Evolutionary conservation across 306 rosid species (phyloP), one percentile per base, ranked within the genome.

Genomic region (Sindora glabra): DNA sequence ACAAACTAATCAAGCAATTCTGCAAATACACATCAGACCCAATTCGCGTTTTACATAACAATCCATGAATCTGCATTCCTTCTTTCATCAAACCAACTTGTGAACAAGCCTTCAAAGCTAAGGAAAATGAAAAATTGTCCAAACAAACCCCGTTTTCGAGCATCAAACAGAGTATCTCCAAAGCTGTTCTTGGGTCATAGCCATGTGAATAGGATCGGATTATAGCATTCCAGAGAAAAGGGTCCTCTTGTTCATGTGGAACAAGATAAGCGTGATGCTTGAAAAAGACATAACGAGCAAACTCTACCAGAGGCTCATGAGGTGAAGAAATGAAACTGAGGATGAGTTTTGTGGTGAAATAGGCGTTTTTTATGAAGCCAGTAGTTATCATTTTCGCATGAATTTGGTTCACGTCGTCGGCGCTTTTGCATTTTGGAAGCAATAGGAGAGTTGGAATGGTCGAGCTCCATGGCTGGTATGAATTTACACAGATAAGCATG

Each of bases 161-260:
- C 94, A 88, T 88, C 80, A 77, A 50, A 24, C 75, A 59, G 18
- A 84, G 59, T 47, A 84, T 14, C 22, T 59, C 19, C 47, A 88
- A 41, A 59, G 87, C 87, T 14, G 71, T 65, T 53, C 54, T 59
- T 3, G 94, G 94, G 26, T 84, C 83, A 48, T 34, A n/a, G 46
- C 96, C 92, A 42, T 84, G 89, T 61, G 96, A 88, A 26, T 79
- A 78, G 33, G 89, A 84, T 80, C 86, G 79, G 19, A 82, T 59
- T 10, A 88, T 63, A 45, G 87, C 82, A 59, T 88, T 88, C 96
- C 94, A 88, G 30, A 84, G 85, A 80, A 84, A 88, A 64, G 96
- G 89, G 71, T 84, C 89, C 13, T 36, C 61, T 41, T 49, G 67
- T 2, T 72, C 23, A 10, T 8, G 46, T 15, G 65, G 71, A 23